A percentile compares a stretch with the other conserved stretches of the same genome.
phyloP scores from a whole-genome alignment of 345 rosid genomes.

The Adansonia digitata region DNA sequence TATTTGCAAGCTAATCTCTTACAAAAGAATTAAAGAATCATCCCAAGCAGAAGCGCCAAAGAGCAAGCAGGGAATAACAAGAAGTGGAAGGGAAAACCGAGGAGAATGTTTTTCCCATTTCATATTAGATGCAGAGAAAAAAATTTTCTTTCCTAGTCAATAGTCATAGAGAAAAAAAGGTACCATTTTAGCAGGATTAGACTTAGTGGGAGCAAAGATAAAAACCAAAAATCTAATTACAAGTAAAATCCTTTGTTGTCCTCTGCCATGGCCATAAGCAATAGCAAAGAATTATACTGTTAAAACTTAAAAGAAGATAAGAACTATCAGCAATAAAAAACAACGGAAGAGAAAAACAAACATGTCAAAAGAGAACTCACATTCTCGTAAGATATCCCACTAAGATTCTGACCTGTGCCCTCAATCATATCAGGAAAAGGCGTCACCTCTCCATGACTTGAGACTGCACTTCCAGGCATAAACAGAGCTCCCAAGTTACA shows the following conservation, averaged over 20 bases:
- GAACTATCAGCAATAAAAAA: background rate
- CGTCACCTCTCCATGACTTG: constrained; percentile 35
- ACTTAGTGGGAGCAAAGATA: background rate
- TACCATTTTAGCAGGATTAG: background rate
- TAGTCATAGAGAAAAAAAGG: background rate
- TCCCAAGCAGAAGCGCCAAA: background rate
- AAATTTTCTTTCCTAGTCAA: background rate
- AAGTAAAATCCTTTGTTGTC: background rate
- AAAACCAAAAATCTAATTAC: background rate
- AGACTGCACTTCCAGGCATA: constrained; percentile 35
- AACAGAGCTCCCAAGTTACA: constrained; percentile 25
- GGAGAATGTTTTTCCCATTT: background rate
- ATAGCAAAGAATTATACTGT: too few species aligned
- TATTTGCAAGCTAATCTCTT: background rate
- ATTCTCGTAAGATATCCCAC: constrained; percentile 29
- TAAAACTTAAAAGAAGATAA: background rate
- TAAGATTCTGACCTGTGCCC: constrained; percentile 19
- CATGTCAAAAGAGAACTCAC: constrained; percentile 38
- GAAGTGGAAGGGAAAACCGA: background rate
- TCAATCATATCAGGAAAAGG: constrained; percentile 29
- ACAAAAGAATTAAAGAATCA: background rate
- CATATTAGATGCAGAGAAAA: background rate
- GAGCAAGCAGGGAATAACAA: background rate
- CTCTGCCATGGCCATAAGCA: background rate
- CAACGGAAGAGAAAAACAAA: constrained; percentile 31